Evolutionary conservation across 768 basidiomycete species (phyloP).

Genomic region (Pholiota molesta): DNA sequence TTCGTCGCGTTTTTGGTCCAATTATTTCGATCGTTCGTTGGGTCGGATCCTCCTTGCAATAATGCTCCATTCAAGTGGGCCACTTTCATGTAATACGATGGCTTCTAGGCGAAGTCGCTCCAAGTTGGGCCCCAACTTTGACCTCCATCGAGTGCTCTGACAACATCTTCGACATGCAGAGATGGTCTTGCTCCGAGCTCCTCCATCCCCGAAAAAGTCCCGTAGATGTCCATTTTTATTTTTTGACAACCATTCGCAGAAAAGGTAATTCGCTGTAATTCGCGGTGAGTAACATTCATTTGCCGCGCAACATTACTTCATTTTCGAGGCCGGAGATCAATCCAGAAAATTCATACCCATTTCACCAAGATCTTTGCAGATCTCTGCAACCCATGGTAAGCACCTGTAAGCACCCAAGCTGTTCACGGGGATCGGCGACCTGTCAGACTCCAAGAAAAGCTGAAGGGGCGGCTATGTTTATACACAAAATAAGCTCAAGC

Average conservation of each 20-base stretch:
- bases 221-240: neutral
- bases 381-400: neutral
- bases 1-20: neutral
- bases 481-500: neutral
- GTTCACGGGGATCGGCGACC: constrained; percentile 4
- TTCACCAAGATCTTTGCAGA: constrained; percentile 4
- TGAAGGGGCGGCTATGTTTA: neutral
- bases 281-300: neutral
- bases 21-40: neutral
- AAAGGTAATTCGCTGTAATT: neutral
- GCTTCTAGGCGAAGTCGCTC: neutral
- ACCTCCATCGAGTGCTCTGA: neutral
- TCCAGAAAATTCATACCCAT: neutral
- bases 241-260: neutral
- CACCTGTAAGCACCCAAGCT: neutral
- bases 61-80: neutral
- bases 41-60: neutral
- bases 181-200: neutral
- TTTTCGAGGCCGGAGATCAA: neutral
- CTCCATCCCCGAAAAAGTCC: neutral
- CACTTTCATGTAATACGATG: neutral
- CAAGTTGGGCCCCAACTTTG: neutral
- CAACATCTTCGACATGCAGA: neutral
- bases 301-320: neutral
- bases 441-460: neutral